Evolutionary conservation across 169 alveolate species (phyloP), one percentile per base, ranked within the genome.

Genomic region (Cryptosporidium felis): DNA sequence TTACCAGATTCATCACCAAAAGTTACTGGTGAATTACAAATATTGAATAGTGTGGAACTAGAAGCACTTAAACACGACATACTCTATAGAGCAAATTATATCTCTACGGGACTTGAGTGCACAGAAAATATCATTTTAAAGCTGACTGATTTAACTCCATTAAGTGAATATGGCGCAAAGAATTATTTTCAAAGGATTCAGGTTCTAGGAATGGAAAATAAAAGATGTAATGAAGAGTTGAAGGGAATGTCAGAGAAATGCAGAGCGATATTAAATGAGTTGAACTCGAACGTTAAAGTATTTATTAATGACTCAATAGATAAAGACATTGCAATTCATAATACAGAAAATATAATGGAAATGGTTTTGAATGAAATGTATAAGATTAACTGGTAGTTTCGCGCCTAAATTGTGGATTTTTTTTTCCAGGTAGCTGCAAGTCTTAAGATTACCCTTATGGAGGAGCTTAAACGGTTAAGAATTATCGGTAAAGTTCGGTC

Each of bases 1-100:
- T 1, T 74, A 9, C 85, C 85, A 5, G 85, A 74, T 21, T 26
- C 18, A 14, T 65, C 85, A 3, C 85, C 85, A 16, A 36, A 21
- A 21, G 46, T 74, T 6, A 38, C 85, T 0, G 38, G 26, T 34
- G 28, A 42, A 40, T 32, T 51, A n/a, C 40, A 74, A 36, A 38
- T 53, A 18, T 65, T 40, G 23, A 40, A 49, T 12, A 9, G 32
- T 21, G 59, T 53, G 14, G 85, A 28, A 9, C 36, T 74, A 0
- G 18, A 21, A 38, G 66, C 53, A 6, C 60, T 26, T 2, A 74
- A 36, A 23, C 59, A 56, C 9, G 85, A 74, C 18, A 74, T 74
- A 26, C 62, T 53, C 21, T 51, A 49, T n/a, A 34, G 85, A 49
- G 85, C 85, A 30, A 74, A 74, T n/a, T 51, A 74, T 21, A 53